phyloP scores from a whole-genome alignment of 805 yeast genomes.

The Yarrowia sp. region DNA sequence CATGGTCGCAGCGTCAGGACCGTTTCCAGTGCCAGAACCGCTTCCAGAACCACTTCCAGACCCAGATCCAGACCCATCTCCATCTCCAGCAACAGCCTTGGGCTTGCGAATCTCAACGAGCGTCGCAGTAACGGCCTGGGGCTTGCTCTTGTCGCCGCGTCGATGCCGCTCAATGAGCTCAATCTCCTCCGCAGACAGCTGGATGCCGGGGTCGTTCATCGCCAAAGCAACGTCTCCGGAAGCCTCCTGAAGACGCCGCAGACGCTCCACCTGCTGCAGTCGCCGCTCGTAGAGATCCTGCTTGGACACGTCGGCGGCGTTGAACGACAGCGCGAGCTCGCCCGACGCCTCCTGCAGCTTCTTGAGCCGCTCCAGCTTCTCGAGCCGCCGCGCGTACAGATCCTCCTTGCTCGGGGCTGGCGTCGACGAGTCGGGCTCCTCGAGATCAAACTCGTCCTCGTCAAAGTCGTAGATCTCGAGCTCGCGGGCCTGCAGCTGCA shows the following conservation, averaged over 20 bases:
- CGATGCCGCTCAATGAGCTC: constrained; percentile 21
- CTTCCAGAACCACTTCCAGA: background rate
- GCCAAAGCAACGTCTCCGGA: constrained; percentile 56
- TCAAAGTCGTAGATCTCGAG: constrained; percentile 83
- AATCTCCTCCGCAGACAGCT: constrained; percentile 22
- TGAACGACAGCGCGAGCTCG: constrained; percentile 47
- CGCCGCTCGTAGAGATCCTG: constrained; percentile 18
- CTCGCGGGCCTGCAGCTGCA: constrained; percentile 80
- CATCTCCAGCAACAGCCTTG: background rate
- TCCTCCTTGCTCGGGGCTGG: constrained; percentile 29
- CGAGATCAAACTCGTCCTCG: constrained; percentile 57
- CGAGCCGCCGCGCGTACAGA: constrained; percentile 56
- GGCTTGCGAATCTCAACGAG: constrained; percentile 4
- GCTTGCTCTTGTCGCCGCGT: background rate
- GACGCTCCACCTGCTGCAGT: constrained; percentile 16
- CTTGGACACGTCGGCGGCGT: constrained; percentile 8
- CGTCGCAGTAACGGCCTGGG: background rate
- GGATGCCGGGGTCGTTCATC: constrained; percentile 11
- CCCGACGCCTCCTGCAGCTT: constrained; percentile 67
- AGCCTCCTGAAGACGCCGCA: constrained; percentile 56
- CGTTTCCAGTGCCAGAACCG: background rate
- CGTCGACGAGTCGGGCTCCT: constrained; percentile 38
- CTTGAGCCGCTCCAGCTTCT: constrained; percentile 64
- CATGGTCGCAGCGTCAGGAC: constrained; percentile 8
- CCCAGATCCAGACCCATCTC: background rate